Evolutionary conservation across 371 early-diverging fungal genomes (phyloP).

Genomic region (Saksenaea vasiformis): DNA sequence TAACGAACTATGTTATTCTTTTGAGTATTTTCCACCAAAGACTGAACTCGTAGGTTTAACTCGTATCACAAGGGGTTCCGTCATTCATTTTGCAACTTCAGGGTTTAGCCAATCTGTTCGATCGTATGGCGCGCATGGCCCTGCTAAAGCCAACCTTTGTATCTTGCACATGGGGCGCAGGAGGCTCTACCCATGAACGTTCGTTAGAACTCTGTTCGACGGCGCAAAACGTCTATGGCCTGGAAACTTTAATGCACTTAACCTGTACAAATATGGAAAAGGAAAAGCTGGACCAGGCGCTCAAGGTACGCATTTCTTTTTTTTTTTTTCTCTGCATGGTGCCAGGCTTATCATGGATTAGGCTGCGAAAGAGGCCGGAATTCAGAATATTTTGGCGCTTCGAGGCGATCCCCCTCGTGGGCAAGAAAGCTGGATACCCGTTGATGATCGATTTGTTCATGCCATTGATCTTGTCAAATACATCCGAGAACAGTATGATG

Average conservation of each 20-base stretch:
- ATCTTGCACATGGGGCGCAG: constrained; percentile 97
- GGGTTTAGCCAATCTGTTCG: constrained; percentile 89
- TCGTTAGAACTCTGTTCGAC: constrained; percentile 83
- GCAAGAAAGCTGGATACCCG: constrained; percentile 79
- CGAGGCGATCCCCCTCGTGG: constrained; percentile 89
- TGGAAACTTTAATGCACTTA: constrained; percentile 94
- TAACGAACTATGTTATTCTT: constrained; percentile 67
- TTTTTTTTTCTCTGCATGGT: background rate
- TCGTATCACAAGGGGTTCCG: background rate
- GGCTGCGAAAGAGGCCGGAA: constrained; percentile 85
- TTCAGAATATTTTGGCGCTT: constrained; percentile 92
- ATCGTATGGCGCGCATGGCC: constrained; percentile 91
- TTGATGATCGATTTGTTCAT: constrained; percentile 79
- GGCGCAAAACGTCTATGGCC: constrained; percentile 82
- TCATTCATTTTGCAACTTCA: constrained; percentile 17
- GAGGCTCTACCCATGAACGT: constrained; percentile 87
- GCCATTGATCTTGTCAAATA: constrained; percentile 92
- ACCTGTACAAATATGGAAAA: constrained; percentile 97
- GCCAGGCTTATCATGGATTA: constrained; percentile 6
- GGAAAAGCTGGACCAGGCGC: constrained; percentile 80
- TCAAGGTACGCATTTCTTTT: constrained; percentile 48
- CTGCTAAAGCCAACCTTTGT: constrained; percentile 84
- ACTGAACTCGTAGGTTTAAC: constrained; percentile 76
- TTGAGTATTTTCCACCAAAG: constrained; percentile 98
- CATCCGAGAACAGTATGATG: constrained; percentile 83